phyloP scores from a whole-genome alignment of 164 flowering plant species.

The Kalanchoe fedtschenkoi region DNA sequence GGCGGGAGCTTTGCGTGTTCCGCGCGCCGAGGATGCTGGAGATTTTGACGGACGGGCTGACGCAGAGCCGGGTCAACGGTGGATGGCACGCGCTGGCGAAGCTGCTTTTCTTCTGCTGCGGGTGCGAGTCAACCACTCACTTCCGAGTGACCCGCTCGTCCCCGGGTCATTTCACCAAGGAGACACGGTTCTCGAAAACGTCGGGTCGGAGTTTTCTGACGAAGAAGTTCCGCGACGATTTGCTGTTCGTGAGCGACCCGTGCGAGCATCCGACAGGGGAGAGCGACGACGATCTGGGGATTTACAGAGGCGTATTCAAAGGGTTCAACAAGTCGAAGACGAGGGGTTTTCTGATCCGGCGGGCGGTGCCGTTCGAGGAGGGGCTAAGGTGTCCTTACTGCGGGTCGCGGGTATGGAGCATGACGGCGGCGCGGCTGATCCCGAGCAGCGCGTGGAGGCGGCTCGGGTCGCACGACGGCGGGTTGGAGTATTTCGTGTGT shows the following conservation, averaged over 20 bases:
- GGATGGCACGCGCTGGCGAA: slow-evolving; percentile 80
- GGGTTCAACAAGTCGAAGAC: slow-evolving; percentile 56
- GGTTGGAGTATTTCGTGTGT: slow-evolving; percentile 76
- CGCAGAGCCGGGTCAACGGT: slow-evolving; percentile 33
- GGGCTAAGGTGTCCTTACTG: slow-evolving; percentile 66
- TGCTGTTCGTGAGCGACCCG: slow-evolving; percentile 75
- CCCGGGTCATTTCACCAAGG: slow-evolving; percentile 48
- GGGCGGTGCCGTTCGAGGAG: slow-evolving; percentile 44
- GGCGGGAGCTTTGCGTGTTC: slow-evolving; percentile 54
- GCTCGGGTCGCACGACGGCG: slow-evolving; percentile 60
- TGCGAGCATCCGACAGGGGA: slow-evolving; percentile 64
- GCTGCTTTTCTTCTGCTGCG: slow-evolving; percentile 71
- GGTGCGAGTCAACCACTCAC: slow-evolving; percentile 38
- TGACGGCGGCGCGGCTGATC: slow-evolving; percentile 63
- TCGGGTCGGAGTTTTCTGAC: slow-evolving; percentile 73
- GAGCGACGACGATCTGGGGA: slow-evolving; percentile 49
- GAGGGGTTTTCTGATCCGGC: slow-evolving; percentile 38
- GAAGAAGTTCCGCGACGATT: slow-evolving; percentile 42
- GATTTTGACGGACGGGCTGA: slow-evolving; percentile 24
- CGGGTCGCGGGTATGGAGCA: slow-evolving; percentile 84
- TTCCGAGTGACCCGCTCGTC: slow-evolving; percentile 25
- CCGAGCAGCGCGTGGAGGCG: slow-evolving; percentile 60
- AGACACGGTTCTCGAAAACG: slow-evolving; percentile 76
- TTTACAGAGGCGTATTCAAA: slow-evolving; percentile 65
- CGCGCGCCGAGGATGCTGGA: slow-evolving; percentile 59